phyloP scores from a whole-genome alignment of 2,329 filamentous ascomycete species.

The Colletotrichum shisoi region DNA sequence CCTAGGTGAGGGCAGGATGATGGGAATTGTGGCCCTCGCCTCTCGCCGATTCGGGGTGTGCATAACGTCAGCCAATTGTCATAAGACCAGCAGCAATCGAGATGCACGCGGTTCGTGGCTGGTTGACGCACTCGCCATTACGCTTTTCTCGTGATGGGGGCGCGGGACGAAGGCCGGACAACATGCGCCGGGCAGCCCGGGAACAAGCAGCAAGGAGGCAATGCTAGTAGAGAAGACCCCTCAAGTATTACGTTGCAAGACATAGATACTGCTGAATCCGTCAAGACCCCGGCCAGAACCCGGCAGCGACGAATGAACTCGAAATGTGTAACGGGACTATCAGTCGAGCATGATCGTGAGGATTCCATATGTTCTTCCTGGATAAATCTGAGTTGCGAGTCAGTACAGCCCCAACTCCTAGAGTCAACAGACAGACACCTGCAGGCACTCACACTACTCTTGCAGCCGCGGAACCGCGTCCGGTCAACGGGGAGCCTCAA shows the following conservation, averaged over 20 bases:
- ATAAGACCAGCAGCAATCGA: conserved; percentile 3
- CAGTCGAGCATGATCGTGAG: not conserved
- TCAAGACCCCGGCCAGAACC: not conserved
- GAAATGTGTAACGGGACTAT: not conserved
- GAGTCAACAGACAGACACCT: not conserved
- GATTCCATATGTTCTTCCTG: not conserved
- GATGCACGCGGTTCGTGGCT: not conserved
- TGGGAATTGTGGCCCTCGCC: conserved; percentile 11
- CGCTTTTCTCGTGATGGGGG: not conserved
- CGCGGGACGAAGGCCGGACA: conserved; percentile 17
- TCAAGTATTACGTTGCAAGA: not conserved
- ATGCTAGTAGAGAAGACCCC: not conserved
- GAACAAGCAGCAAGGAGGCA: not conserved
- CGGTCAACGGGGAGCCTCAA: conserved; percentile 9
- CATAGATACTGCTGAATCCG: too few species aligned
- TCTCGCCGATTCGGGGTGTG: not conserved
- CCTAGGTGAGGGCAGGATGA: conserved; percentile 9
- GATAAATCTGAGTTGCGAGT: conserved; percentile 3
- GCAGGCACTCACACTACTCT: conserved; percentile 3
- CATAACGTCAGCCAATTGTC: conserved; percentile 14
- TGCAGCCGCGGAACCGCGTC: not conserved
- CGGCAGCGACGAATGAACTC: not conserved
- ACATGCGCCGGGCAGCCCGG: conserved; percentile 1
- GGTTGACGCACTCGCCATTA: not conserved
- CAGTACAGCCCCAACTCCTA: conserved; percentile 6